These are phyloP conservation scores for Linum lewisii DNA, from an alignment of 345 rosid genomes.

Conservation along the genomic window DNA sequence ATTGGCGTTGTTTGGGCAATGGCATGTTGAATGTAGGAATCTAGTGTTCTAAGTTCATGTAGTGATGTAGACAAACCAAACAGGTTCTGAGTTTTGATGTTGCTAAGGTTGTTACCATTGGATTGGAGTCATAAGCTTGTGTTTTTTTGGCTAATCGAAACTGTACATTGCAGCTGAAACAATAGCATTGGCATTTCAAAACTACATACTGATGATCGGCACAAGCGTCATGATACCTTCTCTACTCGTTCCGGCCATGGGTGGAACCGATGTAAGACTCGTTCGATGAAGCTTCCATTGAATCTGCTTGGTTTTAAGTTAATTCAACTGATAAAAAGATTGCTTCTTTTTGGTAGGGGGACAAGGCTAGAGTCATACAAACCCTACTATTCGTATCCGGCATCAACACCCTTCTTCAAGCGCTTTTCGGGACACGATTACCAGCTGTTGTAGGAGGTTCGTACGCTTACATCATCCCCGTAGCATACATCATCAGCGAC, in stretches of 20 bases:
- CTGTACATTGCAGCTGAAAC: slow-evolving; percentile 22
- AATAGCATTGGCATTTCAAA: slow-evolving; percentile 21
- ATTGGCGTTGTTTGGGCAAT: too few relatives aligned
- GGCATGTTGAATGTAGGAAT: background rate
- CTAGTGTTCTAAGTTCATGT: background rate
- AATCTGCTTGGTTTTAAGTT: background rate
- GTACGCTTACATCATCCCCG: slow-evolving; percentile 22
- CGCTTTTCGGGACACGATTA: slow-evolving; percentile 27
- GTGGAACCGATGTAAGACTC: slow-evolving; percentile 22
- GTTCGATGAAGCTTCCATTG: background rate
- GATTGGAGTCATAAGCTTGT: too few relatives aligned
- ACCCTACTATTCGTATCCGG: slow-evolving; percentile 27
- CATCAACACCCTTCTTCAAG: slow-evolving; percentile 26
- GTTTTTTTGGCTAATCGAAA: too few relatives aligned
- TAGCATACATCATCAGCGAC: slow-evolving; percentile 26
- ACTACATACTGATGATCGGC: slow-evolving; percentile 26
- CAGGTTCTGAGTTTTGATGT: background rate
- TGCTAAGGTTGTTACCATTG: background rate
- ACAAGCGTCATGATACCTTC: slow-evolving; percentile 30
- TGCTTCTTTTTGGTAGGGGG: slow-evolving; percentile 14
- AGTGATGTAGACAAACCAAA: too few relatives aligned
- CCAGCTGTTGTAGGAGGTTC: slow-evolving; percentile 29
- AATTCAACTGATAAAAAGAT: background rate
- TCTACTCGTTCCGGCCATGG: slow-evolving; percentile 23
- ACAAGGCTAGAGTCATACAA: slow-evolving; percentile 24